Evolutionary conservation across 208 protist genomes (phyloP).

Genomic region (Wallacemonas rigidus): DNA sequence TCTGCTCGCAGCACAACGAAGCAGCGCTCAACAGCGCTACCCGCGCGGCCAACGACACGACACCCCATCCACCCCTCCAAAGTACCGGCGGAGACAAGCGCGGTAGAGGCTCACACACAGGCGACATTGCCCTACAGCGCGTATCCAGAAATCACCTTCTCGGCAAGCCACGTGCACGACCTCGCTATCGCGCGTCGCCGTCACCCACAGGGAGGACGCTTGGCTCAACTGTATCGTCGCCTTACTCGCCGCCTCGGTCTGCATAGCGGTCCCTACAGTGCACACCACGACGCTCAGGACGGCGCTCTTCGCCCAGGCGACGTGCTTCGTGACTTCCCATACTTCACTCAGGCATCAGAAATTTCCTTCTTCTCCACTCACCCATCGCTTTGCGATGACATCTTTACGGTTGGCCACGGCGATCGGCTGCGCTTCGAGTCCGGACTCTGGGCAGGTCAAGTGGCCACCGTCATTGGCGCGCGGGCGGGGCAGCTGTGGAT

Average conservation of each 20-base stretch:
- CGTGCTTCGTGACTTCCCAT: conserved; percentile 70
- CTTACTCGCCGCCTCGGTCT: conserved; percentile 1
- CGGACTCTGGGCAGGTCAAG: conserved; percentile 27
- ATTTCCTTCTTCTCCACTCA: conserved; percentile 78
- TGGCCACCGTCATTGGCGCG: conserved; percentile 55
- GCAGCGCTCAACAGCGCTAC: conserved; percentile 1
- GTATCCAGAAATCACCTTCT: conserved; percentile 14
- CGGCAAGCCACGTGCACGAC: not conserved
- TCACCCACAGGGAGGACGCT: not conserved
- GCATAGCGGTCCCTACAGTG: not conserved
- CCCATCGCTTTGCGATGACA: conserved; percentile 45
- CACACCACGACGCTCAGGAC: not conserved
- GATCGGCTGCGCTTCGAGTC: conserved; percentile 47
- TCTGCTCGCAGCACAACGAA: conserved; percentile 2
- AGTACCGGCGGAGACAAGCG: not conserved
- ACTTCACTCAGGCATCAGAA: conserved; percentile 44
- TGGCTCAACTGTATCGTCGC: not conserved
- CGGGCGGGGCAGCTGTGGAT: conserved; percentile 71
- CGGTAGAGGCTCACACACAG: not conserved
- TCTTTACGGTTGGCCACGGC: conserved; percentile 65
- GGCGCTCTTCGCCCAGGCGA: conserved; percentile 42
- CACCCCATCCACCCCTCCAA: not conserved
- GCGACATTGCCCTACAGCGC: conserved; percentile 30
- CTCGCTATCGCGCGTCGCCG: conserved; percentile 6
- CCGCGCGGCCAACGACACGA: conserved; percentile 13